A percentile compares a stretch with the other conserved stretches of the same genome.
Conservation (phyloP, 768 basidiomycete species). For the Boletellus emodensis region DNA sequence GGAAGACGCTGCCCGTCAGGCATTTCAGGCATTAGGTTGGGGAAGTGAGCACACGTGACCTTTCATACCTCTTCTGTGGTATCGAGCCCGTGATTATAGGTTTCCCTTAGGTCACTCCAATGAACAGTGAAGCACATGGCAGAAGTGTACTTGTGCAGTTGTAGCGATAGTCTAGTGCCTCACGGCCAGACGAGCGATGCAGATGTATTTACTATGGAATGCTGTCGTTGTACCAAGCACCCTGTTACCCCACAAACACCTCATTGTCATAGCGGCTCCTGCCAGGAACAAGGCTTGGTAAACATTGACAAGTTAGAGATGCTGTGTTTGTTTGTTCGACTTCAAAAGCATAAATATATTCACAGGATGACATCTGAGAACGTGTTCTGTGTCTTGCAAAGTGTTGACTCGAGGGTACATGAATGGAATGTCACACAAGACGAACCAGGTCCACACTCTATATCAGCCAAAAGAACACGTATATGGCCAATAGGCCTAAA, state of each 20-base stretch:
- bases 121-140: neutral
- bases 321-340: no score
- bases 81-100: conserved; percentile 7
- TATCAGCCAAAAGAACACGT: conserved; percentile 50
- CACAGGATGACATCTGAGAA: neutral
- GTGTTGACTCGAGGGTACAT: no score
- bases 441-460: conserved; percentile 4
- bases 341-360: neutral
- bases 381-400: no score
- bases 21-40: conserved; percentile 54
- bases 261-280: no score
- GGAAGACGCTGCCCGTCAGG: conserved; percentile 61
- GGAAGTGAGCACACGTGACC: conserved; percentile 25
- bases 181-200: neutral
- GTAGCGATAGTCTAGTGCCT: neutral
- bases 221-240: neutral
- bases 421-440: no score
- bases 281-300: no score
- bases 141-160: neutral
- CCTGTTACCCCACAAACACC: no score
- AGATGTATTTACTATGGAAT: neutral
- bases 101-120: conserved; percentile 7
- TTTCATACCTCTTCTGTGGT: neutral
- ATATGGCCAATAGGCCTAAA: conserved; percentile 58
- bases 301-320: no score